Evolutionary conservation across 345 rosid species (phyloP).

Genomic region (Arabidopsis thaliana): TAIR10.1 NC_003074.8:464001-464500

Average conservation of each 20-base stretch:
- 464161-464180: conserved; percentile 15
- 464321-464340: conserved; percentile 27
- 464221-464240: background rate
- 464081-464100: conserved; percentile 12
- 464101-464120: conserved; percentile 32
- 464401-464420: conserved; percentile 10
- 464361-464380: conserved; percentile 29
- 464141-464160: conserved; percentile 15
- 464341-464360: conserved; percentile 28
- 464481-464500: conserved; percentile 10
- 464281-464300: background rate
- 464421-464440: conserved; percentile 38
- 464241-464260: background rate
- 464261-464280: background rate
- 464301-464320: background rate
- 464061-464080: conserved; percentile 27
- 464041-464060: conserved; percentile 31
- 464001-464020: conserved; percentile 12
- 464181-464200: conserved; percentile 12
- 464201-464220: conserved; percentile 5
- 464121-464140: conserved; percentile 11
- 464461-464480: conserved; percentile 23
- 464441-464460: conserved; percentile 30
- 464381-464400: conserved; percentile 10
- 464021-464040: conserved; percentile 33